Conservation (phyloP, 768 basidiomycete genomes). For the Boletus pseudopeckii region DNA sequence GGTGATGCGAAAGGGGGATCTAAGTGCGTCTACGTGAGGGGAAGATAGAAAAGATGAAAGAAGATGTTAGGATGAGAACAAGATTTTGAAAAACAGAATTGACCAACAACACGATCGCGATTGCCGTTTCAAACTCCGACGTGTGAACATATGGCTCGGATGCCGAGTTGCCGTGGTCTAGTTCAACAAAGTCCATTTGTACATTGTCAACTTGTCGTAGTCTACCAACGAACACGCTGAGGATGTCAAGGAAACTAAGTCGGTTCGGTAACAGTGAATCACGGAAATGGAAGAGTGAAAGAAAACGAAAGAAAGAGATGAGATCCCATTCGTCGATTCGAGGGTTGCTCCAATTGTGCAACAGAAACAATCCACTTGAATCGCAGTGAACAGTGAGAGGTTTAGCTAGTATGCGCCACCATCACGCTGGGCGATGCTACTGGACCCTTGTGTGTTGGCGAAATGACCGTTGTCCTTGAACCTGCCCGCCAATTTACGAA, state of each 20-base stretch:
- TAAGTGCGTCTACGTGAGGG: conserved; percentile 21
- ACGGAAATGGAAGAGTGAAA: background rate
- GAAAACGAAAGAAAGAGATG: too few relatives aligned
- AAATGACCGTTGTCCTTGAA: background rate
- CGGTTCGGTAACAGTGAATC: background rate
- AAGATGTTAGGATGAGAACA: conserved; percentile 25
- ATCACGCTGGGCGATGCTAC: background rate
- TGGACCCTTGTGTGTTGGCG: background rate
- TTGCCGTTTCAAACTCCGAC: conserved; percentile 43
- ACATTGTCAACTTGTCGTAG: background rate
- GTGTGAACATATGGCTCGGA: conserved; percentile 3
- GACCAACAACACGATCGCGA: conserved; percentile 21
- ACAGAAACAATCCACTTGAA: background rate
- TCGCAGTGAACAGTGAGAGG: background rate
- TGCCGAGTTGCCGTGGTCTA: conserved; percentile 19
- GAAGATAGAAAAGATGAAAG: conserved; percentile 25
- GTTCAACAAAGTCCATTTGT: background rate
- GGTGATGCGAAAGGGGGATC: conserved; percentile 12
- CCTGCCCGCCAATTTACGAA: background rate
- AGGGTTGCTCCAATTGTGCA: background rate
- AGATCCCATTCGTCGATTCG: background rate
- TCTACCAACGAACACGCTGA: background rate
- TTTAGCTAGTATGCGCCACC: background rate
- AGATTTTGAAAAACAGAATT: conserved; percentile 14
- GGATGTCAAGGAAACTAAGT: background rate